Conservation (phyloP, 1,284 basidiomycete species). For the Chalciporus sp. region DNA sequence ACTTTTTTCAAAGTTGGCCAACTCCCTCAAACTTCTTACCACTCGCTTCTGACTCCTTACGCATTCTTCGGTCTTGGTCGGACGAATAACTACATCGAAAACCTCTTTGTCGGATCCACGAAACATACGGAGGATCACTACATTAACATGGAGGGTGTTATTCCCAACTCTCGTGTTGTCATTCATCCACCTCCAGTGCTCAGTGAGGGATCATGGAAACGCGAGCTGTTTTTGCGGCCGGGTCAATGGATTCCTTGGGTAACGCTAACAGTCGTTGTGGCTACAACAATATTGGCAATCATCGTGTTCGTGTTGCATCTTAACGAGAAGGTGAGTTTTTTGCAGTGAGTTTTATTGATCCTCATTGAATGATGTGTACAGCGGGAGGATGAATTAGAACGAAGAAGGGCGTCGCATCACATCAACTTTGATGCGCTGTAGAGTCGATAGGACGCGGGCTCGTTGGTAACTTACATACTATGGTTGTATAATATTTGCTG, state of each 20-base stretch:
- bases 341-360: constrained; percentile 2
- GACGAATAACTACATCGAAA: constrained; percentile 99
- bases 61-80: constrained; percentile 96
- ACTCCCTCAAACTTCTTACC: constrained; percentile 90
- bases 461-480: constrained; percentile 21
- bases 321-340: constrained; percentile 78
- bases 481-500: constrained; percentile 8
- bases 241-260: constrained; percentile 99
- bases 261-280: constrained; percentile 79
- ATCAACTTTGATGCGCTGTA: constrained; percentile 97
- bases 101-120: constrained; percentile 90
- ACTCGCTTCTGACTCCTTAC: constrained; percentile 88
- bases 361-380: constrained; percentile 35
- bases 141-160: constrained; percentile 93
- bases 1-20: constrained; percentile 69
- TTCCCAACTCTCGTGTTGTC: constrained; percentile 97
- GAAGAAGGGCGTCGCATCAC: constrained; percentile 85
- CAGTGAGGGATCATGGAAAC: constrained; percentile 71
- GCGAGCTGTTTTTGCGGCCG: constrained; percentile 89
- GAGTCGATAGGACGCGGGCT: constrained; percentile 1
- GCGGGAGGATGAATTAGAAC: constrained; percentile 92
- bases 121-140: constrained; percentile 70
- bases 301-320: constrained; percentile 89
- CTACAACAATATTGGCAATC: constrained; percentile 73
- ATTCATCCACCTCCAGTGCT: constrained; percentile 75